phyloP scores from a whole-genome alignment of 371 early-diverging fungal genomes.

The Mycotypha africana region DNA sequence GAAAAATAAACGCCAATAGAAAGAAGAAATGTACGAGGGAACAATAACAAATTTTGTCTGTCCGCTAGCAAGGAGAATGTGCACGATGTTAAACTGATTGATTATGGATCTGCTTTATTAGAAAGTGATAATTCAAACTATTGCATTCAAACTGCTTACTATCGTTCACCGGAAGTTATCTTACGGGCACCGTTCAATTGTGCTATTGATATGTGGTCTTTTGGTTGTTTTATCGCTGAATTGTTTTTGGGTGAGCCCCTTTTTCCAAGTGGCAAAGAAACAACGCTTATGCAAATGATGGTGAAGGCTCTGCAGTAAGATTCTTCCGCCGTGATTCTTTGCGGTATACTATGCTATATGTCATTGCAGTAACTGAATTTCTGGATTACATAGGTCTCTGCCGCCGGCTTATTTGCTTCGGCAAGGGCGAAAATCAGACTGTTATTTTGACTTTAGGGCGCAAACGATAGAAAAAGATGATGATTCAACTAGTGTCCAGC shows the following conservation, averaged over 20 bases:
- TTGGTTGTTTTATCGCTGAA: slow-evolving; percentile 99
- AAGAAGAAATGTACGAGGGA: too few relatives aligned
- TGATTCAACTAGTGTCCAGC: not conserved
- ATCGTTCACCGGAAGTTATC: slow-evolving; percentile 96
- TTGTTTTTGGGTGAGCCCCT: slow-evolving; percentile 87
- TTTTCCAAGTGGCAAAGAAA: slow-evolving; percentile 91
- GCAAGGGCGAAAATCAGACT: not conserved
- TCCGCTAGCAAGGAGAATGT: slow-evolving; percentile 42
- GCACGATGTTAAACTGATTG: slow-evolving; percentile 93
- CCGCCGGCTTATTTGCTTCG: slow-evolving; percentile 12
- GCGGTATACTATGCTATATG: not conserved
- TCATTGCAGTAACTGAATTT: not conserved
- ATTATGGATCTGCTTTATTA: slow-evolving; percentile 96
- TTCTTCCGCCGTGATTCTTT: too few relatives aligned
- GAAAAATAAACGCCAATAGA: too few relatives aligned
- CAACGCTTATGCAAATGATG: slow-evolving; percentile 83
- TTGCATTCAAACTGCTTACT: slow-evolving; percentile 96
- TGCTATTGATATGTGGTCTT: slow-evolving; percentile 98
- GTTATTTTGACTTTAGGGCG: slow-evolving; percentile 1
- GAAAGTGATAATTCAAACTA: slow-evolving; percentile 76
- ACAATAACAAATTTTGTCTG: not conserved
- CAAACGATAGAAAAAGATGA: too few relatives aligned
- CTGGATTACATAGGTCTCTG: slow-evolving; percentile 1
- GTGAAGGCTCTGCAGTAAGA: slow-evolving; percentile 77
- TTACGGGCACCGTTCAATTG: slow-evolving; percentile 87